These are phyloP conservation scores for Globisporangium canariense DNA, from an alignment of 352 stramenopile genomes.

Conservation along the genomic window DNA sequence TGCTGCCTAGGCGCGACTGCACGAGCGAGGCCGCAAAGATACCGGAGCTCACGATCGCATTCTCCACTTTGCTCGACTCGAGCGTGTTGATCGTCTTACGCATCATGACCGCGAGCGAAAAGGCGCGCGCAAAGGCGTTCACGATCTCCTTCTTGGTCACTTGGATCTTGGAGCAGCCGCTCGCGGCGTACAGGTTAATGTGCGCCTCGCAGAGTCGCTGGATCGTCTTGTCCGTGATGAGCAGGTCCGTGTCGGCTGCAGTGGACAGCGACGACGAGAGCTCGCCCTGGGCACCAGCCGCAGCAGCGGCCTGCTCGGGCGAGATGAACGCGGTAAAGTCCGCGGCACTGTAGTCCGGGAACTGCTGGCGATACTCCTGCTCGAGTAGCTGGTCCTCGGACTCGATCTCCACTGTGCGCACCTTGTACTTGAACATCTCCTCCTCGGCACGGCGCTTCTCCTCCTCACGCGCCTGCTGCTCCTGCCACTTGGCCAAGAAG, in stretches of 20 bases:
- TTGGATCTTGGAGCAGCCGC: constrained; percentile 35
- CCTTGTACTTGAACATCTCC: constrained; percentile 85
- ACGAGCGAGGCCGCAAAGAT: constrained; percentile 69
- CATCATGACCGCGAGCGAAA: constrained; percentile 66
- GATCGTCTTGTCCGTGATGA: constrained; percentile 75
- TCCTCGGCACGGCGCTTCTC: constrained; percentile 71
- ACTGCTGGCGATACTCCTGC: constrained; percentile 89
- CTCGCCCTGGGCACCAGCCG: constrained; percentile 8
- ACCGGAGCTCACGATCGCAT: constrained; percentile 44
- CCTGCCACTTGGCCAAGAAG: constrained; percentile 84
- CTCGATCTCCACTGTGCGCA: constrained; percentile 74
- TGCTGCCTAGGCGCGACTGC: constrained; percentile 56
- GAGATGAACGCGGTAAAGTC: constrained; percentile 73
- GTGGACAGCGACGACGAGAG: constrained; percentile 16
- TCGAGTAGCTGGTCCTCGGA: constrained; percentile 85
- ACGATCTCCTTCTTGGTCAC: constrained; percentile 50
- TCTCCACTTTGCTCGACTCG: constrained; percentile 38
- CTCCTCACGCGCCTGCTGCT: constrained; percentile 77
- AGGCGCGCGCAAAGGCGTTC: constrained; percentile 62
- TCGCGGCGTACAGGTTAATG: constrained; percentile 62
- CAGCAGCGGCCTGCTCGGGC: constrained; percentile 24
- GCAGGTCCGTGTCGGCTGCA: constrained; percentile 32
- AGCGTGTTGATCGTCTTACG: constrained; percentile 63
- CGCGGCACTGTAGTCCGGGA: constrained; percentile 87
- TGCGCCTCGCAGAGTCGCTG: constrained; percentile 73